Base-by-base conservation (phyloP, 1,284 basidiomycete genomes). In the Neolentinus lepideus region DNA sequence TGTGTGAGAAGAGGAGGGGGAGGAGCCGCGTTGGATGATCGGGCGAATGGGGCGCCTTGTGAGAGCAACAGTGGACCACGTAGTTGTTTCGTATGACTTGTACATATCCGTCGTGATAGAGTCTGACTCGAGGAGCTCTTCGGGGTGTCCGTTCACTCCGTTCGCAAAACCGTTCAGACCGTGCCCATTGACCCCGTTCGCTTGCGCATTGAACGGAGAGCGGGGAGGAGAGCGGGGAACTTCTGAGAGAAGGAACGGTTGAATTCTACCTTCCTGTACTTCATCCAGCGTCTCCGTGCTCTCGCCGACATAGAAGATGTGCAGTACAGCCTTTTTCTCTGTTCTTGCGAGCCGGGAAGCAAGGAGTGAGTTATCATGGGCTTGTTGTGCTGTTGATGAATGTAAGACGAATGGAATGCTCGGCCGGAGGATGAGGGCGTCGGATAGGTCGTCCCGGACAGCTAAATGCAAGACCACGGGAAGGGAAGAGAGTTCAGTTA, bases 281-380 rank as follows among this genome's bases (percentile, higher is more conserved):
- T 85, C 77, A 25, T 74, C 72, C n/a, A 83, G 65, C 6, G 63
- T 55, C 14, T 69, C 65, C 24, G 69, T 69, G 35, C 67, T 50
- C 0, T 62, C 63, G 6, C 64, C 66, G 3, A 69, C 69, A 36
- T 88, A 83, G 67, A 94, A 94, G 46, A 84, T 86, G 67, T 98
- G 94, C 53, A 96, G 76, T 16, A 96, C 92, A 1, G 81, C 77
- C 53, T 76, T 79, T 55, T 76, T 75, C 60, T 83, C 76, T 10
- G 77, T 71, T 53, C 75, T 73, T 2, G 90, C 86, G 45, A 92
- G 71, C 51, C 81, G 78, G 55, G 84, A 79, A 24, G 86, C 87
- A n/a, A 91, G 74, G 16, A 91, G 69, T 11, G 85, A 82, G 62
- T 89, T 80, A 65, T 90, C 87, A 63, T 89, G 84, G 1, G 86